Base-by-base conservation (phyloP, 1,139 yeast species). In the Taphrina betulina region DNA sequence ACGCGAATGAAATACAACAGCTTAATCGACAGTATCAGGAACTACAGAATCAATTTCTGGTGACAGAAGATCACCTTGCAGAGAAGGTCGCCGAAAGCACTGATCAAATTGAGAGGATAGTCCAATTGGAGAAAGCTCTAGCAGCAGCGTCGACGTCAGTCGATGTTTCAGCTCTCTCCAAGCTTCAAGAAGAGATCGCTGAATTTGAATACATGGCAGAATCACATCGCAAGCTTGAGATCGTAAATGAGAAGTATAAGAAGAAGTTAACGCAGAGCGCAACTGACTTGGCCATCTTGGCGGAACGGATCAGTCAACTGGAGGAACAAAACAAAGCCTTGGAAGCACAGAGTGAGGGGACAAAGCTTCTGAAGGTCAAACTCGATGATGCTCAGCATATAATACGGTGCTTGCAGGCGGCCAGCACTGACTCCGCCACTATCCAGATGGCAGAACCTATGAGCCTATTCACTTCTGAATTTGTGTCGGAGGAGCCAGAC, bases 11-110 rank as follows among this genome's bases (percentile, higher is more conserved):
- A 20, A 20, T 2, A 12, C 17, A 1, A n/a, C 33, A 5, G 44
- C 41, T 31, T 19, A 37, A 29, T 20, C 36, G 22, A 22, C 37
- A 37, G 24, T 36, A 37, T 37, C 19, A 16, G 5, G 44, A 48
- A 14, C 31, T 48, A 10, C 33, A 48, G 31, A 28, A 40, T 17
- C 42, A 36, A 16, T 31, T 48, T 19, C 44, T 26, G n/a, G 37
- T 10, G 10, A 22, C 44, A 5, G 44, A 48, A 3, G 31, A 3
- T 12, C 36, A 31, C 26, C 17, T 35, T n/a, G 24, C 44, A 12
- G 36, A 37, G 16, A 28, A 37, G 22, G 53, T 36, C 5, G 28
- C 34, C 5, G 33, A 23, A 24, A 29, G 37, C 16, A 16, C 2
- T 19, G 52, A 12, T 26, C 34, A 24, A 16, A 33, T 23, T 3